Evolutionary conservation across 176 grass and related monocot genomes (phyloP).

Genomic region (Cymbopogon citratus): DNA sequence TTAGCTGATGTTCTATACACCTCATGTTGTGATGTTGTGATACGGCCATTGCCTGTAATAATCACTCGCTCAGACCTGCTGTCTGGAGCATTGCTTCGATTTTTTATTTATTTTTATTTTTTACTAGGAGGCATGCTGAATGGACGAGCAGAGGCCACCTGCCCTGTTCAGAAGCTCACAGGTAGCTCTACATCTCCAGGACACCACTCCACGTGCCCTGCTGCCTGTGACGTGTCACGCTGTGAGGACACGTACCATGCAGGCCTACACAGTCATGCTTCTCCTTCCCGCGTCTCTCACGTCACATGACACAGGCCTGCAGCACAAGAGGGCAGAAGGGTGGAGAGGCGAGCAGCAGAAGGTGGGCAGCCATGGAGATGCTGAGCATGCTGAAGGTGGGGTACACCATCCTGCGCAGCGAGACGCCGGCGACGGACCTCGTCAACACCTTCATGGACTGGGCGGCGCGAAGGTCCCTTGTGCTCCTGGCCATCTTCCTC

Average conservation of each 20-base stretch:
- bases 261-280: background rate
- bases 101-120: too few relatives aligned
- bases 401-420: constrained; percentile 44
- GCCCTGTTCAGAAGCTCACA: background rate
- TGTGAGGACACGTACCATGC: background rate
- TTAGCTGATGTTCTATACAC: too few relatives aligned
- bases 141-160: background rate
- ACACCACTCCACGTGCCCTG: background rate
- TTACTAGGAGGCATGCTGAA: background rate
- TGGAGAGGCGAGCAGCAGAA: background rate
- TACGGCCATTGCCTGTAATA: too few relatives aligned
- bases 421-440: constrained; percentile 46
- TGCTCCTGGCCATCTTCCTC: constrained; percentile 42
- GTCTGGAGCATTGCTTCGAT: too few relatives aligned
- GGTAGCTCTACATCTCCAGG: background rate
- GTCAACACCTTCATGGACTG: constrained; percentile 52
- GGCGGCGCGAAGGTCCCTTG: constrained; percentile 30
- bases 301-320: background rate
- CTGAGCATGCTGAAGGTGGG: constrained; percentile 48
- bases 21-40: too few relatives aligned
- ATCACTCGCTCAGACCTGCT: too few relatives aligned
- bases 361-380: constrained; percentile 32
- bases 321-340: background rate
- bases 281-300: background rate
- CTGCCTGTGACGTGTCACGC: background rate